These are phyloP conservation scores for Pythium myriotylum DNA, from an alignment of 352 stramenopile genomes.

Conservation along the genomic window DNA sequence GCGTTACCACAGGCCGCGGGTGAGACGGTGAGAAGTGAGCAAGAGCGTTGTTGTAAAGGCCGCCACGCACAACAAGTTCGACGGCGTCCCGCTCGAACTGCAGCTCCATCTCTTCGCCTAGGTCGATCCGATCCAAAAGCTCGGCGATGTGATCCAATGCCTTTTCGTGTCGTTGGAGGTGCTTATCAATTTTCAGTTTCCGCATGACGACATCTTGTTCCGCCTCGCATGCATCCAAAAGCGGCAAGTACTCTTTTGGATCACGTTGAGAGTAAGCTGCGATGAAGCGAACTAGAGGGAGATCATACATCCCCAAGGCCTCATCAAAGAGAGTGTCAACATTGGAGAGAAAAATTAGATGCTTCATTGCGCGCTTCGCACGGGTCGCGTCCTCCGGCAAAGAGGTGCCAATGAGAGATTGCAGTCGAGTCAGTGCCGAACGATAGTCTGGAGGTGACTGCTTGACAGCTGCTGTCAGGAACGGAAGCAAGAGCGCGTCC, in stretches of 20 bases:
- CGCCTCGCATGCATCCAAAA: constrained; percentile 51
- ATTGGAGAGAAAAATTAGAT: constrained; percentile 72
- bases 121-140: constrained; percentile 22
- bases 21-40: constrained; percentile 38
- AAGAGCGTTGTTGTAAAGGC: constrained; percentile 58
- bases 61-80: constrained; percentile 43
- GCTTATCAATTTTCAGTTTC: constrained; percentile 66
- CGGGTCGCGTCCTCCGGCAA: constrained; percentile 4
- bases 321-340: constrained; percentile 70
- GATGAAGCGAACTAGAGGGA: constrained; percentile 61
- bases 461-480: constrained; percentile 68
- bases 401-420: constrained; percentile 29
- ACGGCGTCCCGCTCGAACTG: constrained; percentile 40
- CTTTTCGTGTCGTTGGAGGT: constrained; percentile 44
- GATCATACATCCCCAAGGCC: constrained; percentile 67
- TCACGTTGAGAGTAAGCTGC: constrained; percentile 68
- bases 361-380: constrained; percentile 65
- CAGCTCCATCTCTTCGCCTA: background rate
- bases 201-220: constrained; percentile 35
- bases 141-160: constrained; percentile 53
- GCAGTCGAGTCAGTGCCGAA: constrained; percentile 42
- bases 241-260: constrained; percentile 69
- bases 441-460: constrained; percentile 58
- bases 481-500: constrained; percentile 60
- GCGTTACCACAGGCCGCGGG: constrained; percentile 4